phyloP scores from a whole-genome alignment of 176 grass and related monocot species.

The Calamus simplicifolius region DNA sequence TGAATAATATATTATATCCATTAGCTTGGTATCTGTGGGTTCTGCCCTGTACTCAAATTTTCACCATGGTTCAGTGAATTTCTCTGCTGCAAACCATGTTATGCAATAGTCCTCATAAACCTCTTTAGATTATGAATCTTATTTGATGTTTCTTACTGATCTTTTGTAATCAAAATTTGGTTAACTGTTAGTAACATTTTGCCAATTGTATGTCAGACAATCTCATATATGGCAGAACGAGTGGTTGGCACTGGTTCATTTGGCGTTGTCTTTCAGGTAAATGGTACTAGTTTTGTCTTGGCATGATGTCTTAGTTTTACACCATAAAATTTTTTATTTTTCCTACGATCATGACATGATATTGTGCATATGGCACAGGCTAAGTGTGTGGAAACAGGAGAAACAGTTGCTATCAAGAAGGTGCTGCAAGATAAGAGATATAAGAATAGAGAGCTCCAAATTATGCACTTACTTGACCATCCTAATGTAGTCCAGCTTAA shows the following conservation, averaged over 20 bases:
- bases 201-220: constrained; percentile 60
- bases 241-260: constrained; percentile 93
- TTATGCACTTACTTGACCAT: constrained; percentile 86
- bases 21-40: too few relatives aligned
- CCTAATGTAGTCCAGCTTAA: constrained; percentile 88
- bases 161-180: not conserved
- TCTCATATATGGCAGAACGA: constrained; percentile 93
- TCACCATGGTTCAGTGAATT: too few relatives aligned
- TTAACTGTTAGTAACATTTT: constrained; percentile 19
- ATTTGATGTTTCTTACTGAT: not conserved
- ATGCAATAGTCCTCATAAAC: too few relatives aligned
- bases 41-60: too few relatives aligned
- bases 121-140: too few relatives aligned
- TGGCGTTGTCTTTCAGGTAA: constrained; percentile 94
- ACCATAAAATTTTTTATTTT: not conserved
- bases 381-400: constrained; percentile 77
- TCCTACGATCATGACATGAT: too few relatives aligned
- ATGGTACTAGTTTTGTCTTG: not conserved
- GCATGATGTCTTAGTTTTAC: not conserved
- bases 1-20: too few relatives aligned
- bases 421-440: constrained; percentile 96
- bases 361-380: constrained; percentile 30
- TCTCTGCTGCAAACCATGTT: too few relatives aligned
- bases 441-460: constrained; percentile 94
- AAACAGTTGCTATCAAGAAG: constrained; percentile 93